Conservation (phyloP, 495 filamentous ascomycete genomes). For the Glarea lozoyensis region DNA sequence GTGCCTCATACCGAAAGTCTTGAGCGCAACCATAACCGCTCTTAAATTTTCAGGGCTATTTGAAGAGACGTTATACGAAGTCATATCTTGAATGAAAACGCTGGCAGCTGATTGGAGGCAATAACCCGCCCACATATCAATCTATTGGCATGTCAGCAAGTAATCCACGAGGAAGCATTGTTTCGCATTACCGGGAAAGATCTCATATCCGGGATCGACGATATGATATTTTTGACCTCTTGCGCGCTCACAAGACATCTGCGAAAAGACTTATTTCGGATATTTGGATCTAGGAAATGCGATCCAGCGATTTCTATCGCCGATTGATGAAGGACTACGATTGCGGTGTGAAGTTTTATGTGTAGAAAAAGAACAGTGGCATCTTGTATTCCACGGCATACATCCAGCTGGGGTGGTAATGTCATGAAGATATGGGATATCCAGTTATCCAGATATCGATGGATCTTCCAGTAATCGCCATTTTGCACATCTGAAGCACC, state of each 20-base stretch:
- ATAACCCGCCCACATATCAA: constrained; percentile 90
- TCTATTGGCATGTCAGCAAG: constrained; percentile 36
- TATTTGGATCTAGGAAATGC: constrained; percentile 60
- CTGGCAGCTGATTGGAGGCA: constrained; percentile 86
- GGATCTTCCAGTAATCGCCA: constrained; percentile 88
- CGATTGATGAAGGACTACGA: constrained; percentile 90
- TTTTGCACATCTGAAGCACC: constrained; percentile 31
- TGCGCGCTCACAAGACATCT: constrained; percentile 85
- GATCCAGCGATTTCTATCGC: constrained; percentile 92
- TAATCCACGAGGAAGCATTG: background rate
- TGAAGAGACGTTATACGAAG: constrained; percentile 32
- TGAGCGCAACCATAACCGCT: constrained; percentile 4
- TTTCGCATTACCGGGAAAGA: background rate
- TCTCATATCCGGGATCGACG: background rate
- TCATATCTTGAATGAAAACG: constrained; percentile 89
- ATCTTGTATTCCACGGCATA: constrained; percentile 62
- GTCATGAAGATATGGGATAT: constrained; percentile 75
- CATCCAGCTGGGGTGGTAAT: constrained; percentile 65
- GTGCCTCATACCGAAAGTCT: too few species aligned
- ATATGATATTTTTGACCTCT: constrained; percentile 49
- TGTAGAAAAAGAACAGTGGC: constrained; percentile 86
- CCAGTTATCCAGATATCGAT: constrained; percentile 77
- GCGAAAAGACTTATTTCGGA: constrained; percentile 76
- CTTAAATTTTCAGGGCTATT: constrained; percentile 4
- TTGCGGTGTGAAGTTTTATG: constrained; percentile 89